Conservation (phyloP, 352 stramenopile genomes). For the Globisporangium megalacanthum region DNA sequence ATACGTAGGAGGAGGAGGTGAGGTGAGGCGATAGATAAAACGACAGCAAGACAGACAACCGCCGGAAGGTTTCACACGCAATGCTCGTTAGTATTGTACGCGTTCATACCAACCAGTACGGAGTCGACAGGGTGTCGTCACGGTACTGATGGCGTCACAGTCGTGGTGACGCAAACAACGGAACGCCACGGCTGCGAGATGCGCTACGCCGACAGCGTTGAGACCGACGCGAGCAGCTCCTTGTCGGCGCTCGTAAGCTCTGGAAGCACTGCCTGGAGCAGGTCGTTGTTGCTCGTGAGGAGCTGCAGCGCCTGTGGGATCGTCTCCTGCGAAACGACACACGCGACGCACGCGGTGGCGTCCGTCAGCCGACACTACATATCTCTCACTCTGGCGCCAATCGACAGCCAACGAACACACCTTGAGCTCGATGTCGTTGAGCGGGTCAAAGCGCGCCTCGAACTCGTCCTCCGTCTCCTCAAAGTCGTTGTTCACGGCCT, state of each 20-base stretch:
- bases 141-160: not conserved
- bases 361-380: not conserved
- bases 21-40: too few relatives aligned
- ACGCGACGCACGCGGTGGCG: not conserved
- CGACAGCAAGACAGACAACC: too few relatives aligned
- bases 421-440: conserved; percentile 79
- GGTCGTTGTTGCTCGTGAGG: conserved; percentile 35
- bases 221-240: conserved; percentile 47
- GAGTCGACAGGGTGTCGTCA: not conserved
- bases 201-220: conserved; percentile 35
- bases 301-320: conserved; percentile 58
- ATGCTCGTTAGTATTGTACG: not conserved
- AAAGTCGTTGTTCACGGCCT: conserved; percentile 30
- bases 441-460: conserved; percentile 72
- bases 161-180: not conserved
- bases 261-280: conserved; percentile 60
- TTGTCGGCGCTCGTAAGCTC: conserved; percentile 68
- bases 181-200: too few relatives aligned
- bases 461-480: conserved; percentile 72
- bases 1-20: too few relatives aligned
- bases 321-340: conserved; percentile 26
- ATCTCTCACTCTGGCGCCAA: not conserved
- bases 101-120: not conserved
- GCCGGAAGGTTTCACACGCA: not conserved
- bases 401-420: conserved; percentile 16